Evolutionary conservation across 129 eudicot species (phyloP).

Genomic region (Tanacetum coccineum): DNA sequence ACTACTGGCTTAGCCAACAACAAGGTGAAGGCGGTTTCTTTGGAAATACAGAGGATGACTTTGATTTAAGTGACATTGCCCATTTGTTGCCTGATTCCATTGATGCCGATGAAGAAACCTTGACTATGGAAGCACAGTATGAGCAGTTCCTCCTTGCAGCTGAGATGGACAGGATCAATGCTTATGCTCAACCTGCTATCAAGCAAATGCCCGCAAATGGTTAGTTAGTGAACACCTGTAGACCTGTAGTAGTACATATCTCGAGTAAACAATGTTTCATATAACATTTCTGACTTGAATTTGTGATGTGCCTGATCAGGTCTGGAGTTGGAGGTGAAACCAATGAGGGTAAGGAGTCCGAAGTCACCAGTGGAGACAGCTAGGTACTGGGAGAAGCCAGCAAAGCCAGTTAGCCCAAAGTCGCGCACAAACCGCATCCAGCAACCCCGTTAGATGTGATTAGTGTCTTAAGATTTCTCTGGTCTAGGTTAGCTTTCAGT

Average conservation of each 20-base stretch:
- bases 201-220: conserved; percentile 48
- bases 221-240: conserved; percentile 1
- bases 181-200: conserved; percentile 13
- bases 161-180: conserved; percentile 40
- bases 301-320: conserved; percentile 26
- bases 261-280: not conserved
- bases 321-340: conserved; percentile 37
- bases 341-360: conserved; percentile 28
- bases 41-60: conserved; percentile 34
- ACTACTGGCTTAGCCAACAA: conserved; percentile 89
- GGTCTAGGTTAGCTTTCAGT: conserved; percentile 31
- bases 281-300: not conserved
- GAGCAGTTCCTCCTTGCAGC: conserved; percentile 70
- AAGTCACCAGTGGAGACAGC: conserved; percentile 46
- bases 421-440: conserved; percentile 56
- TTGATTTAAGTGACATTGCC: conserved; percentile 33
- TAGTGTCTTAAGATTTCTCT: conserved; percentile 29
- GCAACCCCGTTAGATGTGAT: conserved; percentile 65
- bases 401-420: conserved; percentile 65
- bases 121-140: conserved; percentile 76
- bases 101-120: conserved; percentile 76
- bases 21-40: conserved; percentile 64
- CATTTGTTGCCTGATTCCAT: conserved; percentile 79
- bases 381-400: conserved; percentile 75
- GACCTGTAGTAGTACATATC: not conserved